These are phyloP conservation scores for Syzygium oleosum DNA, from an alignment of 345 rosid species.

Conservation along the genomic window DNA sequence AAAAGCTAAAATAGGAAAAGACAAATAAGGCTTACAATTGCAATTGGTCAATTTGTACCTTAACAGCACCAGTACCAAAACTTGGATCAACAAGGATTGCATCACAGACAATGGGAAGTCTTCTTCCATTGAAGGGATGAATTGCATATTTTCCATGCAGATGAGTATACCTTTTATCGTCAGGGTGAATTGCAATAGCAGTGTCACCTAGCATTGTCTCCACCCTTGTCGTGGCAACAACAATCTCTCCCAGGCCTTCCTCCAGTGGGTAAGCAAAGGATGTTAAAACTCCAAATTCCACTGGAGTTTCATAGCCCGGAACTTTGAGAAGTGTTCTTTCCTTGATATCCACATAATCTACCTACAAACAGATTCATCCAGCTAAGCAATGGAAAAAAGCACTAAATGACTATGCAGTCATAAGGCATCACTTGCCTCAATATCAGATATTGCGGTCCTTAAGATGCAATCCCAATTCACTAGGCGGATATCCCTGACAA, in stretches of 20 bases:
- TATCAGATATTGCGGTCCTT: conserved; percentile 83
- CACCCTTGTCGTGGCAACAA: conserved; percentile 95
- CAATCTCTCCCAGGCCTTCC: conserved; percentile 72
- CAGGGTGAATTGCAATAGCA: conserved; percentile 92
- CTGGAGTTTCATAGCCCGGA: conserved; percentile 81
- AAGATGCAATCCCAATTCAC: conserved; percentile 92
- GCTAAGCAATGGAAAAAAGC: neutral
- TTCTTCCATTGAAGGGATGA: conserved; percentile 92
- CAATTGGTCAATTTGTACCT: conserved; percentile 34
- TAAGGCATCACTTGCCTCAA: conserved; percentile 42
- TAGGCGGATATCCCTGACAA: conserved; percentile 65
- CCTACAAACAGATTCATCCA: conserved; percentile 37
- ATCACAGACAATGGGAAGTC: conserved; percentile 75
- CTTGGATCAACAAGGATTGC: conserved; percentile 70
- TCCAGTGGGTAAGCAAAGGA: conserved; percentile 89
- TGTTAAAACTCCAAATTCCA: conserved; percentile 88
- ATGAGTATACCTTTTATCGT: conserved; percentile 70
- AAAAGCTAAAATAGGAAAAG: neutral
- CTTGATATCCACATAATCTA: conserved; percentile 71
- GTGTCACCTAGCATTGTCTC: conserved; percentile 99
- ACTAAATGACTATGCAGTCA: neutral
- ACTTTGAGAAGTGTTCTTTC: conserved; percentile 50
- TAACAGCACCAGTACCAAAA: conserved; percentile 98
- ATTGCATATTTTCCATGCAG: conserved; percentile 82
- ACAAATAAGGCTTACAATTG: neutral